Base-by-base conservation (phyloP, 2,329 filamentous ascomycete species). In the Verticillium klebahnii region DNA sequence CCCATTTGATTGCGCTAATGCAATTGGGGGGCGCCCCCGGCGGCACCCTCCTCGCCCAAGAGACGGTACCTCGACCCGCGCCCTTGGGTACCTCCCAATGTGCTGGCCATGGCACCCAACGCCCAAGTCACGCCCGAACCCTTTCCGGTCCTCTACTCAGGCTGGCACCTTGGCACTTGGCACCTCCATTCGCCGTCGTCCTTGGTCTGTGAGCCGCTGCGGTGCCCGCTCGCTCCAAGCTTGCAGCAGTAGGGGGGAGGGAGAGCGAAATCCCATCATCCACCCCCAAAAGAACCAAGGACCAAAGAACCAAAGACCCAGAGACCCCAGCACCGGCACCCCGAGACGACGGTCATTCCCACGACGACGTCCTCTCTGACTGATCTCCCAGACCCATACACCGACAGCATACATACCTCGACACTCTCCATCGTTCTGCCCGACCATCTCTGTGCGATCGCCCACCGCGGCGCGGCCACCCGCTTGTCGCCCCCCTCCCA, bases 1-100 rank as follows among this genome's bases (percentile, higher is more conserved):
- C 59, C 57, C 34, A 56, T 63, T 63, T 64, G 59, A 59, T 61
- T 64, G 63, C 63, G 63, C 63, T 64, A 64, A 64, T 61, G 57
- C 61, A 54, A 57, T 56, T 57, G 39, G 39, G 45, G 59, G 63
- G 57, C 61, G 45, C 62, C 37, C 57, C 39, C 32, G 59, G 45
- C 45, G 45, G 45, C 12, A 40, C 45, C 45, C n/a, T 50, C 45
- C 45, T 19, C 45, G 45, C 45, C 45, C 45, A 50, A 50, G 29
- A 23, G n/a, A 5, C 45, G 45, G 45, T 50, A 50, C 45, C n/a
- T 50, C 45, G 1, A n/a, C 9, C 45, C 45, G 45, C 23, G 45
- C 45, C 17, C 23, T n/a, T 23, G 19, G 45, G 19, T 50, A 50
- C 45, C 23, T 50, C 2, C 6, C 17, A 9, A 7, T 23, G n/a